These are phyloP conservation scores for Takakia lepidozioides DNA, from an alignment of 225 moss, liverwort and hornwort genomes.

Conservation along the genomic window DNA sequence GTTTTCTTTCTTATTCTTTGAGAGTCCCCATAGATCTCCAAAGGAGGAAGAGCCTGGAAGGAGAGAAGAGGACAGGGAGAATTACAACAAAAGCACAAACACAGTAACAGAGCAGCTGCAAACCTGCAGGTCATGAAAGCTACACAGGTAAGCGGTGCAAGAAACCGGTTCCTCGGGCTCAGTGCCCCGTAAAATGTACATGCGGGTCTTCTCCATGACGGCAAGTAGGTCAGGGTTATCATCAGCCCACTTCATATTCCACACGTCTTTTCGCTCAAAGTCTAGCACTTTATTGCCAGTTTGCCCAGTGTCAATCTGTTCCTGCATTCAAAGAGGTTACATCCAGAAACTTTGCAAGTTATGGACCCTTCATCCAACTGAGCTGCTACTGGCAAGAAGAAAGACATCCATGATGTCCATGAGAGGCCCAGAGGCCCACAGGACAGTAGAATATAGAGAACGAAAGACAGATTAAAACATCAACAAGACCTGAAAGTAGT, in stretches of 20 bases:
- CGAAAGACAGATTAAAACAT: too few species aligned
- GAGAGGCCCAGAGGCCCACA: too few species aligned
- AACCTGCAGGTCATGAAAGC: constrained; percentile 84
- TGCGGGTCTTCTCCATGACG: constrained; percentile 90
- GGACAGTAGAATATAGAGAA: too few species aligned
- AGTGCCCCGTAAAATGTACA: constrained; percentile 90
- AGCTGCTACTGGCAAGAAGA: too few species aligned
- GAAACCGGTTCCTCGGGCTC: constrained; percentile 94
- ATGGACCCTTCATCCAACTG: too few species aligned
- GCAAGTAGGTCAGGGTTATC: constrained; percentile 88
- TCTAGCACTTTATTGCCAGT: constrained; percentile 32
- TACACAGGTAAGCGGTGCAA: constrained; percentile 83
- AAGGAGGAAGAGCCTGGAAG: too few species aligned
- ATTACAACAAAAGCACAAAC: background rate
- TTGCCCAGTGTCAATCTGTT: constrained; percentile 14
- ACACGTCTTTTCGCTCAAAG: constrained; percentile 89
- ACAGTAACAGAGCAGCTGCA: background rate
- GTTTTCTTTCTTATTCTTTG: too few species aligned
- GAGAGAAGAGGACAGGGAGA: too few species aligned
- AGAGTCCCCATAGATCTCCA: too few species aligned
- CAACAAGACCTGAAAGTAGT: too few species aligned
- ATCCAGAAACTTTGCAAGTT: too few species aligned
- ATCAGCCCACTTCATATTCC: constrained; percentile 96
- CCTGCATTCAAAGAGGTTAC: constrained; percentile 14
- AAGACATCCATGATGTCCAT: too few species aligned